These are phyloP conservation scores for Psilocybe subaeruginosa DNA, from an alignment of 768 basidiomycete species.

Conservation along the genomic window DNA sequence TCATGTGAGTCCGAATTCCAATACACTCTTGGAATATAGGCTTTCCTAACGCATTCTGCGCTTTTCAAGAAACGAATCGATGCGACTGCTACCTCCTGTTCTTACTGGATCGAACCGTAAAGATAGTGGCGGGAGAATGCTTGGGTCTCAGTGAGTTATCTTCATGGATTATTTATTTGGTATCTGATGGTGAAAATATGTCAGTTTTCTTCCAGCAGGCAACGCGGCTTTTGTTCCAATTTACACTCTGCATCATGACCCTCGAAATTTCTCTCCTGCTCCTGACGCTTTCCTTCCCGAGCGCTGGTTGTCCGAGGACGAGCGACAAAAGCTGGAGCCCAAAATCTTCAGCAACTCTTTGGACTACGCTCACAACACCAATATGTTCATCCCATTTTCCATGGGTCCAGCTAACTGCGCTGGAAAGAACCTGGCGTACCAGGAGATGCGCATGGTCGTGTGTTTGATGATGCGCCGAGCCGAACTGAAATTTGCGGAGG, in stretches of 20 bases:
- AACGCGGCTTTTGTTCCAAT: slow-evolving; percentile 32
- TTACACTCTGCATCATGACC: slow-evolving; percentile 36
- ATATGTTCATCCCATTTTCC: slow-evolving; percentile 40
- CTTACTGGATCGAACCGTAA: slow-evolving; percentile 30
- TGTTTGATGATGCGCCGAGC: slow-evolving; percentile 29
- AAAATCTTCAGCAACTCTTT: slow-evolving; percentile 7
- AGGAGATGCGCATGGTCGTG: slow-evolving; percentile 34
- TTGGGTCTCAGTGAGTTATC: slow-evolving; percentile 17
- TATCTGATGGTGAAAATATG: no score
- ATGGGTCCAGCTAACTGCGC: slow-evolving; percentile 53
- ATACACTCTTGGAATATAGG: background rate
- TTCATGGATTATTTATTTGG: background rate
- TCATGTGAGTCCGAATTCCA: slow-evolving; percentile 29
- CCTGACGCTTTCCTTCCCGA: slow-evolving; percentile 40
- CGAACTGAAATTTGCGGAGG: slow-evolving; percentile 29
- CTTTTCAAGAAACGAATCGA: slow-evolving; percentile 32
- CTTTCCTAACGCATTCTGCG: no score
- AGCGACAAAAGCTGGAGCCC: background rate
- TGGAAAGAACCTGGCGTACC: slow-evolving; percentile 38
- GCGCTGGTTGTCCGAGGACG: slow-evolving; percentile 30
- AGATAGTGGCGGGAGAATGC: slow-evolving; percentile 17
- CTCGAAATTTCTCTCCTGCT: slow-evolving; percentile 37
- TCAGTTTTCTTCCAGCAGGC: slow-evolving; percentile 38
- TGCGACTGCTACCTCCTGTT: slow-evolving; percentile 38
- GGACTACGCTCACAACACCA: slow-evolving; percentile 20